Base-by-base conservation (phyloP, 352 stramenopile species). In the Phytophthora fragariae region DNA sequence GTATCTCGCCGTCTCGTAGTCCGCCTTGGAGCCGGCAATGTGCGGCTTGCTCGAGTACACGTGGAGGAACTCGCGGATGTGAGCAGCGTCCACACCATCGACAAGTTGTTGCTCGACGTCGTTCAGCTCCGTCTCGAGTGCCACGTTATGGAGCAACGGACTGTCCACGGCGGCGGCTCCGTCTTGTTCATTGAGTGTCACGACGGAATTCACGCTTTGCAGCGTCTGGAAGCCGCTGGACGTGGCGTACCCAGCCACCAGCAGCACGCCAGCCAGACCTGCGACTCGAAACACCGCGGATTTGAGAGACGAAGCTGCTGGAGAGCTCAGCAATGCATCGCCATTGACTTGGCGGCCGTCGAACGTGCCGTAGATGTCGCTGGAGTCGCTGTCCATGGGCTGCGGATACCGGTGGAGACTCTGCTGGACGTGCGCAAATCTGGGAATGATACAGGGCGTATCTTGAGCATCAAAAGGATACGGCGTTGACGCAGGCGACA, bases 1-100 rank as follows among this genome's bases (percentile, higher is more conserved):
- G 66, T 84, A 87, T 63, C 86, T 21, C 7, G 77, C 80, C 62
- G 83, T 90, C 55, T 79, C 60, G 71, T 90, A 89, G 73, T 90
- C 83, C 46, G 82, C 73, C 61, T 77, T 65, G 3, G 73, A 80
- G 19, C 83, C 83, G 5, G 76, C 79, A 1, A 76, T 60, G 60
- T 90, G 83, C 14, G 83, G 83, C 53, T 60, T 57, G 75, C 83
- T 77, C n/a, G 73, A 77, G 71, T 85, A 89, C 65, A 69, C 73
- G 67, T 86, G 82, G 8, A 88, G 72, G 59, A 75, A 86, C 64
- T 85, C 67, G 11, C 57, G 68, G 57, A 89, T 82, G 35, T 67
- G 68, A 0, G 50, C 47, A 31, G 62, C 55, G 58, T 82, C 66
- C 46, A 88, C 62, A 3, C 61, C 73, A 19, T 76, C 59, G 12